Evolutionary conservation across 345 rosid genomes (phyloP).

Genomic region (Dipteronia dyeriana): DNA sequence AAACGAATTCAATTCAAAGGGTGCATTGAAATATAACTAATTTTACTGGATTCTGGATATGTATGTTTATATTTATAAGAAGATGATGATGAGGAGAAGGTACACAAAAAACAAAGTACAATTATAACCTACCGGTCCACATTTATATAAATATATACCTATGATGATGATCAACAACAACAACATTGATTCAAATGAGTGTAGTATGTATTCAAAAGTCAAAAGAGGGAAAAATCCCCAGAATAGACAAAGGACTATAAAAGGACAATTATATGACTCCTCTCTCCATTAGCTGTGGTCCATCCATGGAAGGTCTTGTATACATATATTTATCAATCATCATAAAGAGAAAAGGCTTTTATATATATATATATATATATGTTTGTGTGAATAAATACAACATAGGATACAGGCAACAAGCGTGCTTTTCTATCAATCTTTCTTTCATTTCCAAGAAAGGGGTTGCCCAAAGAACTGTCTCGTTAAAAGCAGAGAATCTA

Average conservation of each 20-base stretch:
- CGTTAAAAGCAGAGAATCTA: constrained; percentile 67
- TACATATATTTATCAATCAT: background rate
- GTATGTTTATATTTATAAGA: background rate
- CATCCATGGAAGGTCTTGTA: background rate
- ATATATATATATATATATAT: background rate
- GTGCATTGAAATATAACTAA: background rate
- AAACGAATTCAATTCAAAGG: background rate
- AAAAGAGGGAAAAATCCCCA: background rate
- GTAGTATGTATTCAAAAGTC: background rate
- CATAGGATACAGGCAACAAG: constrained; percentile 43
- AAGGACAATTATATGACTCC: background rate
- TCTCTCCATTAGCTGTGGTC: constrained; percentile 8
- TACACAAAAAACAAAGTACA: background rate
- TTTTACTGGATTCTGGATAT: background rate
- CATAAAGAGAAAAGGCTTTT: too few species aligned
- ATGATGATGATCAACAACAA: background rate
- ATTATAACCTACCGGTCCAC: background rate
- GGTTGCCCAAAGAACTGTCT: constrained; percentile 45
- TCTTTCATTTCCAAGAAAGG: constrained; percentile 92
- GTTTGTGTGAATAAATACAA: background rate
- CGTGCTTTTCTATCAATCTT: constrained; percentile 38
- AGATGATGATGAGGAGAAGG: background rate
- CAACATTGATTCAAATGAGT: too few species aligned
- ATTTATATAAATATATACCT: background rate
- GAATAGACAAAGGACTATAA: background rate